A percentile compares a stretch with the other conserved stretches of the same genome.
Evolutionary conservation across 2,329 filamentous ascomycete genomes (phyloP).

Genomic region (Aspergillus aculeatus): DNA sequence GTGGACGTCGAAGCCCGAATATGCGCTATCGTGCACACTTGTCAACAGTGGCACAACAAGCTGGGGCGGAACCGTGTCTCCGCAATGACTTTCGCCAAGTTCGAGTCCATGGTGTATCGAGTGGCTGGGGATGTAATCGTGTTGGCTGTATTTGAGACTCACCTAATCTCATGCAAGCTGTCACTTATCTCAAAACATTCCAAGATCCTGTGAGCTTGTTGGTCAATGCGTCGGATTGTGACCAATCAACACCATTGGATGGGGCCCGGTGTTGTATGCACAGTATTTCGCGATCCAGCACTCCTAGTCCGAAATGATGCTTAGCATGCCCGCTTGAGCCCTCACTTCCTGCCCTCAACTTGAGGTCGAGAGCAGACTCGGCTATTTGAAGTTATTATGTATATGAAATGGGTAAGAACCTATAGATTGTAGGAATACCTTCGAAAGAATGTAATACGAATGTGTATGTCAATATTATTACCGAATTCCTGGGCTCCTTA

Average conservation of each 20-base stretch:
- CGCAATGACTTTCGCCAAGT: not conserved
- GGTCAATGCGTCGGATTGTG: constrained; percentile 2
- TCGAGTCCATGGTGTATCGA: not conserved
- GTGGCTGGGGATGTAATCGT: not conserved
- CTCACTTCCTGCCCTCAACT: not conserved
- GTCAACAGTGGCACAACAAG: too few relatives aligned
- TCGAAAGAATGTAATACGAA: not conserved
- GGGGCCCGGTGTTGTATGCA: not conserved
- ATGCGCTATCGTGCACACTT: too few relatives aligned
- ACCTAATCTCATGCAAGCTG: not conserved
- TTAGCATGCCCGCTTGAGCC: not conserved
- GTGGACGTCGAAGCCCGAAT: too few relatives aligned
- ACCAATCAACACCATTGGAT: not conserved
- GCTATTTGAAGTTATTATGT: not conserved
- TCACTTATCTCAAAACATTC: not conserved
- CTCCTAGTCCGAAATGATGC: not conserved
- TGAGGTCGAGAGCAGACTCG: not conserved
- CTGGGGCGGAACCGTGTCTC: not conserved
- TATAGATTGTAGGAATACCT: not conserved
- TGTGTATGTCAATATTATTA: not conserved
- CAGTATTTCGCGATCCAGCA: not conserved
- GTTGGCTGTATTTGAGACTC: not conserved
- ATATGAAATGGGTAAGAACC: not conserved
- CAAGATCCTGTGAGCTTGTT: not conserved
- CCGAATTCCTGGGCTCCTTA: not conserved